Evolutionary conservation across 257 asterid genomes (phyloP).

Genomic region (Fraxinus cuspidata): DNA sequence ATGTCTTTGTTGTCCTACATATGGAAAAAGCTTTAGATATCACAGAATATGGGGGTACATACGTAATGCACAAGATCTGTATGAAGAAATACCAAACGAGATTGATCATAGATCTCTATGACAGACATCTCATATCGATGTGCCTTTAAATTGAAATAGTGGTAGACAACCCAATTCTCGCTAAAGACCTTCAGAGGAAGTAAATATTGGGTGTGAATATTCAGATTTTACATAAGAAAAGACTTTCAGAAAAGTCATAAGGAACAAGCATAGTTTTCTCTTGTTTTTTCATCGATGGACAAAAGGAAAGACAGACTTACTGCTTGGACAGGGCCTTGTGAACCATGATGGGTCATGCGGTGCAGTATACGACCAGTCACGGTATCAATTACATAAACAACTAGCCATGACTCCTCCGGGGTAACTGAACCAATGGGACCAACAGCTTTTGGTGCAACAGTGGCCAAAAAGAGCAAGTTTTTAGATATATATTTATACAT

Average conservation of each 20-base stretch:
- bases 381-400: constrained; percentile 82
- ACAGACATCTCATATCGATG: constrained; percentile 98
- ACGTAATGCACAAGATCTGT: constrained; percentile 23
- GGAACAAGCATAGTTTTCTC: neutral
- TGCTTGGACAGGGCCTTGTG: constrained; percentile 92
- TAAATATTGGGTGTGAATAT: neutral
- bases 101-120: constrained; percentile 92
- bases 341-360: constrained; percentile 89
- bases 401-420: constrained; percentile 86
- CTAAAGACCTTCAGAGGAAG: constrained; percentile 68
- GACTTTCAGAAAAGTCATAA: neutral
- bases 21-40: constrained; percentile 26
- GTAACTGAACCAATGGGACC: constrained; percentile 83
- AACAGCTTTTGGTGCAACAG: constrained; percentile 83
- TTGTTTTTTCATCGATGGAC: neutral
- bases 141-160: constrained; percentile 95
- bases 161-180: constrained; percentile 98
- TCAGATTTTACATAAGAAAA: constrained; percentile 16
- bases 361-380: constrained; percentile 90
- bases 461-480: constrained; percentile 81
- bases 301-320: constrained; percentile 54
- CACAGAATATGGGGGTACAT: constrained; percentile 1
- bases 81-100: constrained; percentile 77
- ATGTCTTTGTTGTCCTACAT: constrained; percentile 92
- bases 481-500: constrained; percentile 89